These are phyloP conservation scores for Neocallimastix lanati DNA, from an alignment of 192 early-diverging fungal genomes.

Conservation along the genomic window DNA sequence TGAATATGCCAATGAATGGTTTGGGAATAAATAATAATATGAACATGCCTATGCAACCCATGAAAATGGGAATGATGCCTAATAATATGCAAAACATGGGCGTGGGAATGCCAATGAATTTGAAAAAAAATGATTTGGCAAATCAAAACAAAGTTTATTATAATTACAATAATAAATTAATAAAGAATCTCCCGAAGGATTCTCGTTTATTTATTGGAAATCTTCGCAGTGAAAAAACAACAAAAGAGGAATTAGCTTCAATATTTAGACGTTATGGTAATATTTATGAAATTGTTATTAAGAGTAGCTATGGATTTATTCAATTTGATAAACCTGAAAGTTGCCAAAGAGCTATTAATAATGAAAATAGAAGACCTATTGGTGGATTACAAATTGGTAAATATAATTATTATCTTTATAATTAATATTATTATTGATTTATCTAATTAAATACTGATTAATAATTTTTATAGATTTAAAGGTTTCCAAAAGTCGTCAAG, in stretches of 20 bases:
- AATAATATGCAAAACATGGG: neutral
- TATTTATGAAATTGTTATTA: conserved; percentile 28
- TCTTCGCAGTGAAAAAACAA: conserved; percentile 17
- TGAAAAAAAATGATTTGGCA: neutral
- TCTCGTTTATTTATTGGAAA: conserved; percentile 31
- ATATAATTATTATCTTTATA: no score
- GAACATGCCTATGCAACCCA: neutral
- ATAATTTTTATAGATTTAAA: neutral
- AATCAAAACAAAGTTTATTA: neutral
- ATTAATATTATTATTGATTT: neutral
- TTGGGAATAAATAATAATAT: neutral
- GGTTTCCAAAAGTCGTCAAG: neutral
- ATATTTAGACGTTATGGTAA: conserved; percentile 35
- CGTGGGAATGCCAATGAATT: neutral
- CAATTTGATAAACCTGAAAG: conserved; percentile 25
- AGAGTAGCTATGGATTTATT: conserved; percentile 24
- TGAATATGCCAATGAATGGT: neutral
- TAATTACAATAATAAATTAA: neutral
- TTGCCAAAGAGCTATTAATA: conserved; percentile 15
- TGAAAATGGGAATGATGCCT: neutral
- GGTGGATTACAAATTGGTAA: conserved; percentile 10
- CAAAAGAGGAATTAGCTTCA: conserved; percentile 17
- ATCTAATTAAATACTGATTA: no score
- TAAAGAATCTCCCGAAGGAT: conserved; percentile 4
- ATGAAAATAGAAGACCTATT: conserved; percentile 16